phyloP scores from a whole-genome alignment of 768 basidiomycete genomes.

The Russula ochroleuca region DNA sequence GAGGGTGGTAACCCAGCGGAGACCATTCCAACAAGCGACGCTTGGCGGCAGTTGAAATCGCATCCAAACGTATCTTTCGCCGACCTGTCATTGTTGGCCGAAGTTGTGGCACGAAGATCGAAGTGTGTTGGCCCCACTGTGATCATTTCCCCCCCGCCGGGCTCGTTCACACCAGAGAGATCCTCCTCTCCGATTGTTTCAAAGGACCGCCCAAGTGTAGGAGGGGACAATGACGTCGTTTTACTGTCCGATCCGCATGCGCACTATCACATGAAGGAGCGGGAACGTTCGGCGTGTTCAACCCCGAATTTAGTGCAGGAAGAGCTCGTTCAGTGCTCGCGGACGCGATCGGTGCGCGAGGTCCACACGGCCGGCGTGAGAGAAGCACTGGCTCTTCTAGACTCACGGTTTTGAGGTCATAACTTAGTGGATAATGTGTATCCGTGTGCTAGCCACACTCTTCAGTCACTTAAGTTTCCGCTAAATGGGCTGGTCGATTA shows the following conservation, averaged over 20 bases:
- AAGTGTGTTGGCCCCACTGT: constrained; percentile 71
- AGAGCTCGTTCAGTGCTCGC: constrained; percentile 58
- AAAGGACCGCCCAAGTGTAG: constrained; percentile 8
- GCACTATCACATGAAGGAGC: constrained; percentile 46
- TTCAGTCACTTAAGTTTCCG: constrained; percentile 8
- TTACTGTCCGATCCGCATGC: constrained; percentile 53
- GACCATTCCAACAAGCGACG: constrained; percentile 73
- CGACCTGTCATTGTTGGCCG: constrained; percentile 78
- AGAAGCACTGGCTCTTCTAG: constrained; percentile 71
- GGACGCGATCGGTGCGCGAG: constrained; percentile 48
- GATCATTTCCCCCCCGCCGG: constrained; percentile 52
- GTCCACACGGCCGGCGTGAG: constrained; percentile 70
- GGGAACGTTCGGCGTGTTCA: constrained; percentile 36
- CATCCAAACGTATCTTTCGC: constrained; percentile 87
- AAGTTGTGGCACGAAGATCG: constrained; percentile 81
- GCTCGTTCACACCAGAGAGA: constrained; percentile 47
- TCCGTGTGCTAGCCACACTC: not conserved
- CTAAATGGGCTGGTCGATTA: constrained; percentile 10
- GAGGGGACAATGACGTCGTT: constrained; percentile 37
- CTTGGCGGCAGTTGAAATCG: constrained; percentile 79
- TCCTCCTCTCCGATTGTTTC: constrained; percentile 35
- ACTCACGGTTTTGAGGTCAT: constrained; percentile 38
- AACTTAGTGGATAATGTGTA: not conserved
- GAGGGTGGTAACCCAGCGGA: constrained; percentile 35
- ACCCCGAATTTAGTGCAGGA: constrained; percentile 58